Evolutionary conservation across 495 filamentous ascomycete species (phyloP), one percentile per base, ranked within the genome.

Genomic region (Daldinia concentrica): DNA sequence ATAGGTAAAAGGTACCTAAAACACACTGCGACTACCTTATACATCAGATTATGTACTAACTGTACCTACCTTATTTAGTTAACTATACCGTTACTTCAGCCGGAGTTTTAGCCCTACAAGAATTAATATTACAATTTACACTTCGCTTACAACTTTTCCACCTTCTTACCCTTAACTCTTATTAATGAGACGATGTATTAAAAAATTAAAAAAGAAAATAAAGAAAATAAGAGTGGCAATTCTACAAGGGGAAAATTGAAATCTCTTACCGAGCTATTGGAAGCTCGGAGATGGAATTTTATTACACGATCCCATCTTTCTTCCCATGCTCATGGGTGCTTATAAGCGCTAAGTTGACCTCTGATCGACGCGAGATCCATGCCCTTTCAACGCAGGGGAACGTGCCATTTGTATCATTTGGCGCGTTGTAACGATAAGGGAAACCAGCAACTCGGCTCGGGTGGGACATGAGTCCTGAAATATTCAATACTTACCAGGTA

Each of bases 401-500:
- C 71, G 66, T 73, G 39, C 57, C 43, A 69, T 51, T 57, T 24
- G 69, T 69, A 68, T 73, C 71, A 73, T 30, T 73, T 64, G 61
- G 66, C 71, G 71, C 71, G 71, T 66, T 66, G 62, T 66, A 73
- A 69, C 58, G 56, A 66, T 57, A 73, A 64, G 41, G 48, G 48
- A 64, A 66, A 62, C 66, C 65, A 69, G 62, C 62, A 69, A 62
- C 54, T 66, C 66, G 66, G 62, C 58, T 69, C 52, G 43, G 36
- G 71, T 73, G 66, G 66, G 66, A 62, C 71, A 45, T 58, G 14
- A 61, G 43, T 61, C 70, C 64, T 62, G 70, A 62, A 57, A 36
- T 57, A 57, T 36, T 57, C 54, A 19, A 36, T 54, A 54, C 50
- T 34, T 34, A 32, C 30, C 2, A 29, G 27, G 1, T 52, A 30